These are phyloP conservation scores for Trametes villosa DNA, from an alignment of 768 basidiomycete species.

Conservation along the genomic window DNA sequence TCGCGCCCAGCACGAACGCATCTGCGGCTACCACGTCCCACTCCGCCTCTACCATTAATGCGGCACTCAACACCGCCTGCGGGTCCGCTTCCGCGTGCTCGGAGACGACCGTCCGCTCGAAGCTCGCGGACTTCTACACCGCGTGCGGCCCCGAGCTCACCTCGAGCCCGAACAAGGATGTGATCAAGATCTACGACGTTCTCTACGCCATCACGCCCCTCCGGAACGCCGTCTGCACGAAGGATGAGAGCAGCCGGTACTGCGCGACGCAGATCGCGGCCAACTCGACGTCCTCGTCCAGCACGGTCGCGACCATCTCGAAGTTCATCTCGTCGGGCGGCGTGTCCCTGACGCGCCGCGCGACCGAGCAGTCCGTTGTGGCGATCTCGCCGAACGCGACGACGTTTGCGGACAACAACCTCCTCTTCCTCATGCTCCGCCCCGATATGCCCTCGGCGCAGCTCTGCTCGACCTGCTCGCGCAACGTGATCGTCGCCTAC, in stretches of 20 bases:
- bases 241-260: conserved; percentile 70
- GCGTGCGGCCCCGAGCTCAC: conserved; percentile 77
- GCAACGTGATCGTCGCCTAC: conserved; percentile 75
- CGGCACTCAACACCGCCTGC: conserved; percentile 64
- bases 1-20: conserved; percentile 49
- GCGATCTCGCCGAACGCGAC: conserved; percentile 54
- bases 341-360: conserved; percentile 25
- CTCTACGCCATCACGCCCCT: conserved; percentile 76
- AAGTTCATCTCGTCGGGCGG: conserved; percentile 33
- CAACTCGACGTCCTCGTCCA: conserved; percentile 27
- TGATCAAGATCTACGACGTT: conserved; percentile 75
- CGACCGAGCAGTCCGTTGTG: conserved; percentile 37
- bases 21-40: conserved; percentile 37
- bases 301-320: conserved; percentile 23
- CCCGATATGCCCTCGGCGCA: conserved; percentile 47
- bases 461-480: conserved; percentile 86
- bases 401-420: conserved; percentile 59
- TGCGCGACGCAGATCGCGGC: conserved; percentile 61
- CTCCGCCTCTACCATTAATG: conserved; percentile 46
- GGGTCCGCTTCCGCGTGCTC: conserved; percentile 54
- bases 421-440: conserved; percentile 81
- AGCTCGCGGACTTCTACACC: conserved; percentile 70
- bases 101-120: conserved; percentile 56
- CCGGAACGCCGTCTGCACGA: conserved; percentile 69
- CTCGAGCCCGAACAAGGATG: conserved; percentile 46